Percentiles rank a stretch among this genome's conserved stretches.
phyloP scores from a whole-genome alignment of 257 asterid species.

The Linaria vulgaris region DNA sequence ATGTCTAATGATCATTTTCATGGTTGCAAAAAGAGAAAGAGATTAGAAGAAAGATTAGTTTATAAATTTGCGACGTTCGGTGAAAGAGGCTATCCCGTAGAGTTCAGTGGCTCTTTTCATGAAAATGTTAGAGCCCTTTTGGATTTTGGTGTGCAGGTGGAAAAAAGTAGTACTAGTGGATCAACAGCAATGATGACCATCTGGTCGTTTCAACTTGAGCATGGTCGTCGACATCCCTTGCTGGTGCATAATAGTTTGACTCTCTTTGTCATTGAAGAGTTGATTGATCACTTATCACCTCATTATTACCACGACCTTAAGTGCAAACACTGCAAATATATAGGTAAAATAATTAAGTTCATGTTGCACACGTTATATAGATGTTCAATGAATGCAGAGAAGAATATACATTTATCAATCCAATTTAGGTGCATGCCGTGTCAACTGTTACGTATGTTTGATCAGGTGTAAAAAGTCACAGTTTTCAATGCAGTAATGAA shows the following conservation, averaged over 20 bases:
- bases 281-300: slow-evolving; percentile 51
- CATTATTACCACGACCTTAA: slow-evolving; percentile 30
- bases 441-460: too few relatives aligned
- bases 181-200: slow-evolving; percentile 44
- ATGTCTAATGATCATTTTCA: too few relatives aligned
- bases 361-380: too few relatives aligned
- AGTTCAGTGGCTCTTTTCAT: slow-evolving; percentile 60
- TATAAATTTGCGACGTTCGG: slow-evolving; percentile 81
- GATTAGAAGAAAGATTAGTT: slow-evolving; percentile 61
- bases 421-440: too few relatives aligned
- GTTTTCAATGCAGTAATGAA: too few relatives aligned
- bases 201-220: slow-evolving; percentile 93
- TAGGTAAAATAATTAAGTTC: slow-evolving; percentile 63
- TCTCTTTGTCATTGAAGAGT: slow-evolving; percentile 80
- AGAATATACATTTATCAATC: too few relatives aligned
- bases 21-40: slow-evolving; percentile 74
- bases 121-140: slow-evolving; percentile 66
- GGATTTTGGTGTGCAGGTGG: slow-evolving; percentile 68
- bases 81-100: slow-evolving; percentile 71
- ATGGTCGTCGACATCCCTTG: slow-evolving; percentile 71
- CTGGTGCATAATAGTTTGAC: slow-evolving; percentile 42
- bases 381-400: too few relatives aligned
- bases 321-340: slow-evolving; percentile 85
- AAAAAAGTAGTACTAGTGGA: slow-evolving; percentile 43
- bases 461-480: background rate